A percentile compares a stretch with the other conserved stretches of the same genome.
Conservation (phyloP, 129 eudicot species). For the Glebionis coronaria region DNA sequence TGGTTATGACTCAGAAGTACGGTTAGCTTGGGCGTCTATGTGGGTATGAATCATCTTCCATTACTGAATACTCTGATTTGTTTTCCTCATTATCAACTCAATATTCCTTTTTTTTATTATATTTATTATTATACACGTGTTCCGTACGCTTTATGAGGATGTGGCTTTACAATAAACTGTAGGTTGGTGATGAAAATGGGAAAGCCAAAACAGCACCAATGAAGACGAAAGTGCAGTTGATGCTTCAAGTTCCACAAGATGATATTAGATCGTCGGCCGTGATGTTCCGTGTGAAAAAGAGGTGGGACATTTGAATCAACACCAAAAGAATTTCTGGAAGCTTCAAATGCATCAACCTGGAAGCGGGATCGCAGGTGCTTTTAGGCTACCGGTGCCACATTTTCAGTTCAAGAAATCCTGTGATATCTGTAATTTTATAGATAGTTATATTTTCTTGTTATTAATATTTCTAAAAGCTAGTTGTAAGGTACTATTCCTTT, state of each 20-base stretch:
- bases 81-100: too few species aligned
- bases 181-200: conserved; percentile 92
- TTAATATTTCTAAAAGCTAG: conserved; percentile 6
- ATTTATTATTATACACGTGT: too few species aligned
- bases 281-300: conserved; percentile 94
- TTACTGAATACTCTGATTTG: too few species aligned
- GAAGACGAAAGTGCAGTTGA: conserved; percentile 85
- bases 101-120: too few species aligned
- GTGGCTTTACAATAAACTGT: conserved; percentile 2
- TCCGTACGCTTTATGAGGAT: not conserved
- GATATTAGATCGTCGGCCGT: conserved; percentile 62
- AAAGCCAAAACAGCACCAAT: conserved; percentile 81
- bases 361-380: conserved; percentile 2
- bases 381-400: too few species aligned
- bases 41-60: conserved; percentile 55
- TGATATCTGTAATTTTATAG: not conserved
- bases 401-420: not conserved
- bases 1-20: conserved; percentile 82
- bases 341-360: too few species aligned
- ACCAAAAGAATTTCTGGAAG: too few species aligned
- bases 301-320: conserved; percentile 75
- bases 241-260: conserved; percentile 95
- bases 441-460: not conserved
- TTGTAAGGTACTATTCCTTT: not conserved
- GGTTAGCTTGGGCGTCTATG: conserved; percentile 92